These are phyloP conservation scores for Grosmannia clavigera DNA, from an alignment of 2,329 filamentous ascomycete genomes.

Conservation along the genomic window DNA sequence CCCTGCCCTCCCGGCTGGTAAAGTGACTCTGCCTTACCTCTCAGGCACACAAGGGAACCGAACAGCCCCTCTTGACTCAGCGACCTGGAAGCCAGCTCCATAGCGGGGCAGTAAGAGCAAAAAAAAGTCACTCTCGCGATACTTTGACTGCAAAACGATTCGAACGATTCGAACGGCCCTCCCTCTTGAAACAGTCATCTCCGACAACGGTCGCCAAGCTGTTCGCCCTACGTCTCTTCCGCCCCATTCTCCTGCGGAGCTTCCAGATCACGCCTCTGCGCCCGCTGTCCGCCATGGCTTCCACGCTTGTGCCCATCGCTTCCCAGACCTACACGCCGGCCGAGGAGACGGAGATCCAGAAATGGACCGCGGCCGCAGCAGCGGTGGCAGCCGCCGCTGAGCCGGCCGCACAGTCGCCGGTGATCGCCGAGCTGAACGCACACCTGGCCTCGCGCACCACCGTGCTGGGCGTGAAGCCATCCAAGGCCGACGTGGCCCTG, in stretches of 20 bases:
- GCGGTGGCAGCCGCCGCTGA: slow-evolving; percentile 39
- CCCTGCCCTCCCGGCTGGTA: background rate
- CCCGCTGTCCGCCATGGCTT: slow-evolving; percentile 8
- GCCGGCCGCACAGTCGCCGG: slow-evolving; percentile 48
- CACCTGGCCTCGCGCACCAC: slow-evolving; percentile 84
- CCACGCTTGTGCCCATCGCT: slow-evolving; percentile 18
- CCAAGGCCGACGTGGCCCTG: slow-evolving; percentile 71
- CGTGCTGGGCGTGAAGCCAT: slow-evolving; percentile 79
- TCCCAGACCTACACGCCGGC: slow-evolving; percentile 58
- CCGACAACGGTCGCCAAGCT: slow-evolving; percentile 22
- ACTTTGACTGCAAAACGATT: background rate
- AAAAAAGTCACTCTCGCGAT: background rate
- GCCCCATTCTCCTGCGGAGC: slow-evolving; percentile 23
- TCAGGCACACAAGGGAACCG: background rate
- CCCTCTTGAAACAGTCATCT: background rate
- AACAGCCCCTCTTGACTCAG: background rate
- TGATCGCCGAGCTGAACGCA: slow-evolving; percentile 69
- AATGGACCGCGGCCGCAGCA: slow-evolving; percentile 75
- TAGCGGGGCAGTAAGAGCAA: background rate
- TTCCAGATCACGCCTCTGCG: slow-evolving; percentile 13
- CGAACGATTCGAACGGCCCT: background rate
- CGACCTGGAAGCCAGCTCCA: background rate
- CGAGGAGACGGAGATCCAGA: slow-evolving; percentile 77
- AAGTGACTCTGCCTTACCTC: background rate
- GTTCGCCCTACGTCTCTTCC: slow-evolving; percentile 29